Evolutionary conservation across 108 stramenopile species (phyloP).

Genomic region (Thalassiosira profunda): DNA sequence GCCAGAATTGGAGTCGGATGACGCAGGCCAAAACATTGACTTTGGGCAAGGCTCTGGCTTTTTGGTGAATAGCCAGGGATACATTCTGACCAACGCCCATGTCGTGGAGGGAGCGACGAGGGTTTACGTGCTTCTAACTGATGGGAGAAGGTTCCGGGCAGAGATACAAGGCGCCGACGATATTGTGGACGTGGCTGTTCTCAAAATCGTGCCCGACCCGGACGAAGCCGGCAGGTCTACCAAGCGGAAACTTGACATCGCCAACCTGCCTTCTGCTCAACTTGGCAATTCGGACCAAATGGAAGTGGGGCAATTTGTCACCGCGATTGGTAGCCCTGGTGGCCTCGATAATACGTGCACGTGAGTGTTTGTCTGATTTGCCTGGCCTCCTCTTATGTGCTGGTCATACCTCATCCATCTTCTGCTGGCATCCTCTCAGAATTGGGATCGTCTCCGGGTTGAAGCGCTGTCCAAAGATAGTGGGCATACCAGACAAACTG

Average conservation of each 20-base stretch:
- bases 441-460: conserved; percentile 88
- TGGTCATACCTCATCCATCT: too few relatives aligned
- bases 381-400: too few relatives aligned
- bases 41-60: conserved; percentile 92
- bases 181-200: conserved; percentile 92
- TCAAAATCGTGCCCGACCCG: conserved; percentile 68
- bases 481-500: conserved; percentile 88
- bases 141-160: conserved; percentile 84
- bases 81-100: conserved; percentile 92
- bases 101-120: conserved; percentile 86
- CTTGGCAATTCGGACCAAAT: conserved; percentile 82
- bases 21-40: conserved; percentile 30
- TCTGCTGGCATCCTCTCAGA: too few relatives aligned
- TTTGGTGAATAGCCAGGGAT: conserved; percentile 78
- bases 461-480: conserved; percentile 80
- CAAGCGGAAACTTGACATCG: conserved; percentile 1
- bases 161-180: conserved; percentile 81
- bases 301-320: conserved; percentile 83
- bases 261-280: conserved; percentile 70
- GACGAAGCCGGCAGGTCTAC: conserved; percentile 12
- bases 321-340: conserved; percentile 86
- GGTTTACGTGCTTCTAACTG: conserved; percentile 83
- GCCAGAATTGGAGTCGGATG: conserved; percentile 24
- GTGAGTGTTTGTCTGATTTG: too few relatives aligned
- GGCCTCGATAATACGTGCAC: conserved; percentile 94